Percentiles rank a stretch among this genome's conserved stretches.
These are phyloP conservation scores for Hygrophorus russula DNA, from an alignment of 768 basidiomycete species.

Conservation along the genomic window DNA sequence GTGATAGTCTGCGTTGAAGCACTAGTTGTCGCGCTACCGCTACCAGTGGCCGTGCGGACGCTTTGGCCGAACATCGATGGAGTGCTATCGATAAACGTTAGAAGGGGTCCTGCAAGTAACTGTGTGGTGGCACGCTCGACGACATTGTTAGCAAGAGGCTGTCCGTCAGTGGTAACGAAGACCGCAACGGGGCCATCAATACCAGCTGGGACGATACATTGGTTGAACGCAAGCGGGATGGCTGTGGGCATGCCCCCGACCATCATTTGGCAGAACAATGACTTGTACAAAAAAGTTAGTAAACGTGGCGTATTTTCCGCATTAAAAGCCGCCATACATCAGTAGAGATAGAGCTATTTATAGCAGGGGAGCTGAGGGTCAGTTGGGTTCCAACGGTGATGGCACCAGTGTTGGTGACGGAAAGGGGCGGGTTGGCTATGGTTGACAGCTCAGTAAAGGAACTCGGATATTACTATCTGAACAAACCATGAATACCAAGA, in stretches of 20 bases:
- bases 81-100: constrained; percentile 53
- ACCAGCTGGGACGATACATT: constrained; percentile 53
- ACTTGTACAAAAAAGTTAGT: constrained; percentile 21
- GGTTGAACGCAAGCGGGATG: constrained; percentile 42
- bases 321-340: constrained; percentile 22
- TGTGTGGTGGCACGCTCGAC: constrained; percentile 38
- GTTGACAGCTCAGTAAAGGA: background rate
- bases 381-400: constrained; percentile 47
- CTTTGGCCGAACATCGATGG: constrained; percentile 40
- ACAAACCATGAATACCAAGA: constrained; percentile 42
- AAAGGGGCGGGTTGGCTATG: constrained; percentile 48
- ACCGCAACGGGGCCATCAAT: constrained; percentile 69
- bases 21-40: constrained; percentile 6
- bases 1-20: constrained; percentile 13
- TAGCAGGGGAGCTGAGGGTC: constrained; percentile 44
- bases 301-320: constrained; percentile 1
- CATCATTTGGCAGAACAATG: constrained; percentile 66
- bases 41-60: constrained; percentile 17
- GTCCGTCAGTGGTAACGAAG: constrained; percentile 51
- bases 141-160: constrained; percentile 55
- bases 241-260: constrained; percentile 46
- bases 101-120: constrained; percentile 59
- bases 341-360: constrained; percentile 36
- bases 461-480: background rate
- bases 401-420: constrained; percentile 50